These are phyloP conservation scores for Jimgerdemannia flammicorona DNA, from an alignment of 192 early-diverging fungal species.

Conservation along the genomic window DNA sequence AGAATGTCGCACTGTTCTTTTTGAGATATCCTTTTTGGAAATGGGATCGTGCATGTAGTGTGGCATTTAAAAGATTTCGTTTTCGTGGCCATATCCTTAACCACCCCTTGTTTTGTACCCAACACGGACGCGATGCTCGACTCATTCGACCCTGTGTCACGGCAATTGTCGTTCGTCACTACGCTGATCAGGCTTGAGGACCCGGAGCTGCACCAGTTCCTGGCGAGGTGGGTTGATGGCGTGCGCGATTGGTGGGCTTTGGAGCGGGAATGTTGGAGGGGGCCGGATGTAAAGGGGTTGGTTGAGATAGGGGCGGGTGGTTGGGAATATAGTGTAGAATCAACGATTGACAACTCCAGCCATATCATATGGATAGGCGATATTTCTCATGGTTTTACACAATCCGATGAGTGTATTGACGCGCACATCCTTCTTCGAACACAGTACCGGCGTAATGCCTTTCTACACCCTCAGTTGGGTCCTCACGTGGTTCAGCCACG, in stretches of 20 bases:
- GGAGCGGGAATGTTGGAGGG: background rate
- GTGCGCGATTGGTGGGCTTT: background rate
- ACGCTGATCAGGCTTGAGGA: constrained; percentile 46
- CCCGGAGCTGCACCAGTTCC: constrained; percentile 24
- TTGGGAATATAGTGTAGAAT: too few relatives aligned
- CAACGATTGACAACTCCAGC: too few relatives aligned
- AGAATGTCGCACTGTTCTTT: constrained; percentile 53
- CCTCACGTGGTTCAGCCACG: constrained; percentile 74
- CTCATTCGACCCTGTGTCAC: constrained; percentile 47
- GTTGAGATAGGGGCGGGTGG: background rate
- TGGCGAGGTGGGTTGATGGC: background rate
- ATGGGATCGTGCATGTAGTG: too few relatives aligned
- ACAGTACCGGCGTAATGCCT: constrained; percentile 48
- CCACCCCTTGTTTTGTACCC: background rate
- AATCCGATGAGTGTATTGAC: background rate
- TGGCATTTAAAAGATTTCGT: too few relatives aligned
- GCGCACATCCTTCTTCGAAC: background rate
- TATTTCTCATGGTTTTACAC: background rate
- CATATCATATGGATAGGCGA: too few relatives aligned
- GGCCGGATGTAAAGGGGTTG: background rate
- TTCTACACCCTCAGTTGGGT: constrained; percentile 70
- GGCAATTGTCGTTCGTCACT: constrained; percentile 41
- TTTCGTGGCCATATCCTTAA: background rate
- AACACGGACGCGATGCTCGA: constrained; percentile 51
- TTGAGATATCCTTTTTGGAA: constrained; percentile 33